phyloP scores from a whole-genome alignment of 2,329 filamentous ascomycete genomes.

The Leptodontidium sp. region DNA sequence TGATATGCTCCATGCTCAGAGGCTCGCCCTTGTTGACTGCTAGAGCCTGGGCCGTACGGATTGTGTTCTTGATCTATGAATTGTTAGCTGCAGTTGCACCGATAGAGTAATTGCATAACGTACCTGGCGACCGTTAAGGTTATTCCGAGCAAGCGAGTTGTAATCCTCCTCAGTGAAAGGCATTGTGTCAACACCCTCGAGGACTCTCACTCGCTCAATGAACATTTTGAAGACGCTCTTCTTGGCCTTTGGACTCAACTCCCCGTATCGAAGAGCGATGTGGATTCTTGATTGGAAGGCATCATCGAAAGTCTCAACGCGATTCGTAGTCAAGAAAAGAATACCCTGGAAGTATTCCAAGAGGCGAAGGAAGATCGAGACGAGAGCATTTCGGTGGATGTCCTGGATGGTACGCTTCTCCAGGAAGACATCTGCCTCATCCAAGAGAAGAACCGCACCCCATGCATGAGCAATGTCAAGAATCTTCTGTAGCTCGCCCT shows the following conservation, averaged over 20 bases:
- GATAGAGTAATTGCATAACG: slow-evolving; percentile 31
- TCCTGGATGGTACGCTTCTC: slow-evolving; percentile 85
- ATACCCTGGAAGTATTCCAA: slow-evolving; percentile 95
- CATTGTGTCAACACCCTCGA: slow-evolving; percentile 67
- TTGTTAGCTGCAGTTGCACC: slow-evolving; percentile 48
- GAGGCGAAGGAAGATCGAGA: slow-evolving; percentile 85
- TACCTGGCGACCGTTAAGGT: slow-evolving; percentile 74
- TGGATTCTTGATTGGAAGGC: slow-evolving; percentile 91
- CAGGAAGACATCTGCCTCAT: slow-evolving; percentile 86
- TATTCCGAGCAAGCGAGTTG: slow-evolving; percentile 70
- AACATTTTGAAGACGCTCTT: slow-evolving; percentile 86
- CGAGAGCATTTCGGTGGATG: slow-evolving; percentile 84
- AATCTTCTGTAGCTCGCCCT: slow-evolving; percentile 81
- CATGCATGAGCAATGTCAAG: slow-evolving; percentile 86
- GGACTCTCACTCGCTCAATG: slow-evolving; percentile 73
- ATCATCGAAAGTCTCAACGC: slow-evolving; percentile 88
- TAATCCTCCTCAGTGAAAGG: slow-evolving; percentile 73
- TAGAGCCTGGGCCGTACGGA: slow-evolving; percentile 83
- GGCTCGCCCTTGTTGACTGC: slow-evolving; percentile 77
- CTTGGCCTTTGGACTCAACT: slow-evolving; percentile 75
- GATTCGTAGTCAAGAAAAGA: slow-evolving; percentile 87
- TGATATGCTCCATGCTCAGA: slow-evolving; percentile 81
- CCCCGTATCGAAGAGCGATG: slow-evolving; percentile 82
- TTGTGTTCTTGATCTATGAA: slow-evolving; percentile 80
- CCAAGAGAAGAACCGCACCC: slow-evolving; percentile 85